A percentile compares a stretch with the other conserved stretches of the same genome.
Evolutionary conservation across 1,284 basidiomycete genomes (phyloP).

Genomic region (Xerocomus amazonicus): DNA sequence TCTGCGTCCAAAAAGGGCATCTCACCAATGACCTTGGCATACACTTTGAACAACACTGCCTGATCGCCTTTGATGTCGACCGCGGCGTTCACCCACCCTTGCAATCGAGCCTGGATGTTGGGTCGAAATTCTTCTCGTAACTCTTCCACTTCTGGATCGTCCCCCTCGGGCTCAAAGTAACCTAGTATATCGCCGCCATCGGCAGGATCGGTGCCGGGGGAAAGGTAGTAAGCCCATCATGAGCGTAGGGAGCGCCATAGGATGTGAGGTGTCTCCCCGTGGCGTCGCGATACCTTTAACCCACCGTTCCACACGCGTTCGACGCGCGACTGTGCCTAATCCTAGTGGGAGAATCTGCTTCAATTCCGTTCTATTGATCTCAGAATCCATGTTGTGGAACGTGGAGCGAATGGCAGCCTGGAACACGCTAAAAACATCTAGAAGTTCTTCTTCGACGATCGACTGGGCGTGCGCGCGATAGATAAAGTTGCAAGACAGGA

Average conservation of each 20-base stretch:
- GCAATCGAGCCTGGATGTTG: constrained; percentile 50
- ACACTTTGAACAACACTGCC: constrained; percentile 38
- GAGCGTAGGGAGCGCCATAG: constrained; percentile 63
- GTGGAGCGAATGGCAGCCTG: constrained; percentile 39
- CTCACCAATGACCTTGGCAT: constrained; percentile 39
- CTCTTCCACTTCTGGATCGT: constrained; percentile 56
- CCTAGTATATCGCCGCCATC: constrained; percentile 44
- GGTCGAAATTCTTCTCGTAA: constrained; percentile 58
- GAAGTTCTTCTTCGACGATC: constrained; percentile 51
- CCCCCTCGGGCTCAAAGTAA: constrained; percentile 49
- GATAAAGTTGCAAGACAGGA: constrained; percentile 32
- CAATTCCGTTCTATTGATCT: constrained; percentile 39
- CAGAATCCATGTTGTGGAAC: constrained; percentile 48
- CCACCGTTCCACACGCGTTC: constrained; percentile 50
- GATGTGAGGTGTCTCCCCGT: constrained; percentile 37
- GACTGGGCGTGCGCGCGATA: constrained; percentile 37
- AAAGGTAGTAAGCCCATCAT: constrained; percentile 58
- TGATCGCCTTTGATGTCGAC: constrained; percentile 36
- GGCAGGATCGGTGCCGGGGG: constrained; percentile 30
- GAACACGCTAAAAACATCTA: constrained; percentile 42
- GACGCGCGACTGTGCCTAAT: constrained; percentile 35
- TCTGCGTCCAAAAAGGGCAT: constrained; percentile 53
- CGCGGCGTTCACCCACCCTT: constrained; percentile 49
- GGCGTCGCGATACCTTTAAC: constrained; percentile 47
- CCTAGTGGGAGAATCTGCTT: constrained; percentile 44